phyloP scores from a whole-genome alignment of 176 grass and related monocot genomes.

The Zizania latifolia region DNA sequence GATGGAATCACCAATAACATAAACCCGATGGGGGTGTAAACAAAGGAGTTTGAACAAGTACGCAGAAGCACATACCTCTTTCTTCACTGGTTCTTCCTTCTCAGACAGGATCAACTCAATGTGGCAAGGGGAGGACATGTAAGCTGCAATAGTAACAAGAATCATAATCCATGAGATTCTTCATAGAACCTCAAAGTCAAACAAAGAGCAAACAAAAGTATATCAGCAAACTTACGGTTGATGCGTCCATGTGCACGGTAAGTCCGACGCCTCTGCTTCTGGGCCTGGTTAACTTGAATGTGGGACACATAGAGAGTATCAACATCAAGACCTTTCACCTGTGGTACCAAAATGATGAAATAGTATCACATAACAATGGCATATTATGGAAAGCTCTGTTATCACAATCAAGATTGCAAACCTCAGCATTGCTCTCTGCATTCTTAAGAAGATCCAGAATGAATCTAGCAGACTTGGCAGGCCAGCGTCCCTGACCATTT shows the following conservation, averaged over 20 bases:
- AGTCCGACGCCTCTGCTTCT: conserved; percentile 59
- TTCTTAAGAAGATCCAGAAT: conserved; percentile 83
- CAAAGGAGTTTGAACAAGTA: neutral
- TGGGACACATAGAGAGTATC: conserved; percentile 70
- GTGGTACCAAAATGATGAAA: neutral
- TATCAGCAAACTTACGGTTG: conserved; percentile 41
- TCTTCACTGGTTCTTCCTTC: conserved; percentile 82
- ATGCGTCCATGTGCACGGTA: conserved; percentile 74
- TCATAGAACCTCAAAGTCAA: neutral
- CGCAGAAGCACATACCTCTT: conserved; percentile 40
- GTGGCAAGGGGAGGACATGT: conserved; percentile 83
- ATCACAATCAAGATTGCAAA: neutral
- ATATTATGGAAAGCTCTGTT: neutral
- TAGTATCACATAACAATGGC: neutral
- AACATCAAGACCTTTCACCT: conserved; percentile 77
- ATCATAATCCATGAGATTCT: neutral
- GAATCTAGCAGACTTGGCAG: conserved; percentile 71
- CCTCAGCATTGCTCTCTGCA: conserved; percentile 80
- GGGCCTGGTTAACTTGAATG: conserved; percentile 77
- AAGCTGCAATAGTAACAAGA: conserved; percentile 30
- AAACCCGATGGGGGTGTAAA: neutral
- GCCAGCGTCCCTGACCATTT: conserved; percentile 86
- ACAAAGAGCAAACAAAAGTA: neutral
- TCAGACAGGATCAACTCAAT: conserved; percentile 75
- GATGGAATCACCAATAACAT: neutral